Conservation (phyloP, 768 basidiomycete species). For the Sistotremastrum suecicum region DNA sequence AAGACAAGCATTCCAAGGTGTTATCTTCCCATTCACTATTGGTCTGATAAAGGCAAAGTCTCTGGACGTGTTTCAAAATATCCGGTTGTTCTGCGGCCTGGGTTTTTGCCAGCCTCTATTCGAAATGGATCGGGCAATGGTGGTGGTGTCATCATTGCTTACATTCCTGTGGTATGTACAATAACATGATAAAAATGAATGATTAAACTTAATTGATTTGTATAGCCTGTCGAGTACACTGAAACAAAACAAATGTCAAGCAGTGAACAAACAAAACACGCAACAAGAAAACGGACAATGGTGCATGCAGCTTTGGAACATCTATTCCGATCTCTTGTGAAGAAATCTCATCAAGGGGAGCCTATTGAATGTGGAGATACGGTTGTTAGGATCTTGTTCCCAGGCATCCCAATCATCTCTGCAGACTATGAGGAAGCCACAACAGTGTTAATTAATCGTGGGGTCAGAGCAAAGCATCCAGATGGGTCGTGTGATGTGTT, state of each 20-base stretch:
- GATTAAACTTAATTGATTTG: conserved; percentile 14
- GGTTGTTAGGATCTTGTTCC: conserved; percentile 11
- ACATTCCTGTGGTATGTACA: conserved; percentile 14
- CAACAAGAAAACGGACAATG: conserved; percentile 15
- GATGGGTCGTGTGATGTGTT: conserved; percentile 18
- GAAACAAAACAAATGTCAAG: conserved; percentile 8
- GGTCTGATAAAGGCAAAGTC: conserved; percentile 19
- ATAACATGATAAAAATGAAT: too few species aligned
- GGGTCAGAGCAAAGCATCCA: conserved; percentile 15
- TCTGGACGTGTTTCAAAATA: conserved; percentile 14
- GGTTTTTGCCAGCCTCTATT: conserved; percentile 15
- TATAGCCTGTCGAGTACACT: conserved; percentile 10
- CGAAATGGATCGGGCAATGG: conserved; percentile 21
- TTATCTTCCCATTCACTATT: conserved; percentile 16
- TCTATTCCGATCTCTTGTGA: conserved; percentile 11
- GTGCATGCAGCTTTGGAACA: conserved; percentile 16
- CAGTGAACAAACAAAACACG: too few species aligned
- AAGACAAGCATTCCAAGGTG: too few species aligned
- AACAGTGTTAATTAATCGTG: conserved; percentile 13
- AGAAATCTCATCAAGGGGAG: conserved; percentile 13
- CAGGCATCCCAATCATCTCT: conserved; percentile 16
- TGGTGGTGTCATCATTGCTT: conserved; percentile 17
- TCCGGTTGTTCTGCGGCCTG: conserved; percentile 15
- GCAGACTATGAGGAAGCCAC: conserved; percentile 19
- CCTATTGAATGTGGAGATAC: conserved; percentile 13